Evolutionary conservation across 2,329 filamentous ascomycete genomes (phyloP).

Genomic region (Clarireedia paspali): DNA sequence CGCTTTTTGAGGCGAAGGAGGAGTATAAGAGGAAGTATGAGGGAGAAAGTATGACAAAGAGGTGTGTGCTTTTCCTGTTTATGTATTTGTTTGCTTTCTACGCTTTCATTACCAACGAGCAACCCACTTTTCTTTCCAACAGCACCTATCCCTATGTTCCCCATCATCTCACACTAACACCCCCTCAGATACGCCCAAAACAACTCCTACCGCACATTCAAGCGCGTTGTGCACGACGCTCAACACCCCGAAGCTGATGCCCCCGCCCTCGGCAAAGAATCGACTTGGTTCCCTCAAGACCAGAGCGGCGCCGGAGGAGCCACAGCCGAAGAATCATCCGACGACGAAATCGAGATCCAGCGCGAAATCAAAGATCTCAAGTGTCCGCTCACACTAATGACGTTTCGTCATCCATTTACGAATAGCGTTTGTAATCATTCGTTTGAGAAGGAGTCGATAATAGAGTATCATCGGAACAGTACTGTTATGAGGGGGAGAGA

Average conservation of each 20-base stretch:
- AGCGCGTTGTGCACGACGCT: constrained; percentile 53
- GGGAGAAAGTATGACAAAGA: constrained; percentile 32
- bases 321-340: constrained; percentile 32
- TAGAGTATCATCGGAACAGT: constrained; percentile 34
- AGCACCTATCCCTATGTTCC: too few relatives aligned
- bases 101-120: not conserved
- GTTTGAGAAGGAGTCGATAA: constrained; percentile 59
- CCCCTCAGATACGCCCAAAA: constrained; percentile 46
- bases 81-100: not conserved
- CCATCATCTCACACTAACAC: not conserved
- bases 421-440: constrained; percentile 62
- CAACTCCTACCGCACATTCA: constrained; percentile 54
- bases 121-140: too few relatives aligned
- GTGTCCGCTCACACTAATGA: constrained; percentile 60
- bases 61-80: constrained; percentile 27
- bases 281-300: constrained; percentile 50
- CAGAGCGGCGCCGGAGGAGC: not conserved
- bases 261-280: constrained; percentile 45
- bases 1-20: constrained; percentile 30
- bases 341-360: constrained; percentile 62
- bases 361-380: constrained; percentile 56
- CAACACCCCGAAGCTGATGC: constrained; percentile 41
- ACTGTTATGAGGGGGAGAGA: constrained; percentile 6
- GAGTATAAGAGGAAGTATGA: constrained; percentile 32
- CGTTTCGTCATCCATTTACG: constrained; percentile 59